Evolutionary conservation across 2,329 filamentous ascomycete species (phyloP), one percentile per base, ranked within the genome.

Genomic region (Colletotrichum lindemuthianum): DNA sequence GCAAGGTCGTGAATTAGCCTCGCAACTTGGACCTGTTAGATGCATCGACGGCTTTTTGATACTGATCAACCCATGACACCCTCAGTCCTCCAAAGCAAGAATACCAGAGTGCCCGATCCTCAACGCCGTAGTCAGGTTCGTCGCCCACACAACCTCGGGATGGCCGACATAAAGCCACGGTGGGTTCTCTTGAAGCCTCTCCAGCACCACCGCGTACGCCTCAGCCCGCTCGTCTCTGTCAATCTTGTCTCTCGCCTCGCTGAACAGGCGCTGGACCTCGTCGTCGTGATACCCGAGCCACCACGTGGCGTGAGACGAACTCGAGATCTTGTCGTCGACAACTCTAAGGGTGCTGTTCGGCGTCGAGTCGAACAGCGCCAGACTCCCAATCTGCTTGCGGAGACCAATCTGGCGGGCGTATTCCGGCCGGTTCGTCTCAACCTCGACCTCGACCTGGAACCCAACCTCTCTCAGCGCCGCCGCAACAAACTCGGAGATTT

Each of bases 321-420:
- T 58, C 7, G 59, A 61, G 0, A 63, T 36, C 39, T 63, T 63
- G 47, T 58, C 59, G 7, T 63, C 59, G 33, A 58, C 13, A 0
- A 63, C 59, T 10, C 59, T 50, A 16, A 63, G 58, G 0, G 59
- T 59, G 47, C 59, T 63, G 11, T 63, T 59, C 0, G 59, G 54
- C 2, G 59, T 63, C 0, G 59, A 59, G 9, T 59, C 59, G 12
- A 63, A 63, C 4, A 63, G 6, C 0, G 59, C 54, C 33, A 63
- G 8, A 12, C 39, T 37, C 13, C 53, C 59, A 2, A 63, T 63
- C 24, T 59, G 53, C 40, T 63, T 63, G 13, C 40, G 39, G 1
- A 63, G 40, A 5, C 59, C 59, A 6, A 63, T 59, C 16, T 59
- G 59, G 6, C 59, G 24, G 4, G 59, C 59, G 24, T 59, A 63